Evolutionary conservation across 75 land plant genomes (phyloP), one percentile per base, ranked within the genome.

Genomic region (Pinus taeda): DNA sequence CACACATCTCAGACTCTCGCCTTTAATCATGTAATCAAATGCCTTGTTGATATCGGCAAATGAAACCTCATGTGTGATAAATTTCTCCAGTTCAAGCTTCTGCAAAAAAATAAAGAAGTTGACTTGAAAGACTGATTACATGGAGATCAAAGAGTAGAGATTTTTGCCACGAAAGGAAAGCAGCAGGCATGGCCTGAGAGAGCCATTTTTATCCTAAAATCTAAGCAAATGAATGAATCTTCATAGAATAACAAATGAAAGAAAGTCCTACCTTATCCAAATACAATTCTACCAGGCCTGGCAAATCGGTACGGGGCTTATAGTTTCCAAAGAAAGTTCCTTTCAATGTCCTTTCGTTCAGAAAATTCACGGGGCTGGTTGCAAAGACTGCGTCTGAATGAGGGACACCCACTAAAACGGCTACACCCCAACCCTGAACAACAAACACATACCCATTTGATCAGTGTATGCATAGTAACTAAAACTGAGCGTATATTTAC

Each of bases 21-120:
- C 98, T 71, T 77, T 49, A 4, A 80, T 80, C 86, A 95, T 83
- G 74, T 79, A 77, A 0, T 88, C 88, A 71, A 95, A 93, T 0
- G 98, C 98, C 67, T 95, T 84, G 88, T 95, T 95, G 76, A 95
- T 95, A 42, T 95, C 84, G 0, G 90, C 82, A 78, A 95, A 89
- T 0, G 89, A 71, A 20, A 93, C 73, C 12, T 63, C 60, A 37
- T 95, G 93, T 1, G 98, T 95, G 55, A 95, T 89, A 85, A 93
- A 95, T n/a, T 93, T 89, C 70, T 95, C 98, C 75, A 95, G 63
- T 20, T 86, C 83, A 22, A 95, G 62, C 45, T 88, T 91, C 98
- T 95, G 95, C 76, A 74, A 15, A 45, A 33, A 1, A 33, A 33
- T 33, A 33, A 33, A 26, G 26, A 26, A 26, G 26, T 26, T 26